Conservation (phyloP, 805 yeast species). For the Yamadazyma ubonensis region DNA sequence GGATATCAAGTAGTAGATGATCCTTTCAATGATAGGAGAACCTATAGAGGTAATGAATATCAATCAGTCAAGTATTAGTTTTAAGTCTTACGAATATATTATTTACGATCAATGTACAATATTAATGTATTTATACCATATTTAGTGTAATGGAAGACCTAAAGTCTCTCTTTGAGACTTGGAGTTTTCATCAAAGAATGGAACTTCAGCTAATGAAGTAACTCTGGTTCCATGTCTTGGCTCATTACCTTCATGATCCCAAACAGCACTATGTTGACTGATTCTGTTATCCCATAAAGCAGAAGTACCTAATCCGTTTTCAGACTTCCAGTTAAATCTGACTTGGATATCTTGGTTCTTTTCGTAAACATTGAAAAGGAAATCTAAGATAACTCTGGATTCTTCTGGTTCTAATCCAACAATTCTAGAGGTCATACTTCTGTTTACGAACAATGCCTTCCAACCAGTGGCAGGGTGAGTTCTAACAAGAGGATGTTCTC, state of each 20-base stretch:
- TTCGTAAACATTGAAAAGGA: slow-evolving; percentile 47
- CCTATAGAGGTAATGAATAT: slow-evolving; percentile 11
- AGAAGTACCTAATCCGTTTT: slow-evolving; percentile 45
- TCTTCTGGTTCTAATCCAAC: slow-evolving; percentile 54
- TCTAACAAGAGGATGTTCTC: slow-evolving; percentile 61
- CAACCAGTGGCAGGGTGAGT: slow-evolving; percentile 67
- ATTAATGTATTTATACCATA: not conserved
- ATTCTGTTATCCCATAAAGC: slow-evolving; percentile 63
- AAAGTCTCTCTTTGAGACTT: slow-evolving; percentile 54
- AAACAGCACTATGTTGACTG: slow-evolving; percentile 53
- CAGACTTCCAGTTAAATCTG: slow-evolving; percentile 50
- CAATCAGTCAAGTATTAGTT: not conserved
- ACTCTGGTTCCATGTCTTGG: slow-evolving; percentile 54
- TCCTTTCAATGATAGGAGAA: slow-evolving; percentile 10
- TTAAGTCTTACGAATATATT: too few relatives aligned
- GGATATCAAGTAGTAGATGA: slow-evolving; percentile 13
- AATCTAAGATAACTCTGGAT: slow-evolving; percentile 46
- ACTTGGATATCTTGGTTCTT: slow-evolving; percentile 56
- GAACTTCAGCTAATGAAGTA: slow-evolving; percentile 51
- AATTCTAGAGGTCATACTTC: slow-evolving; percentile 50
- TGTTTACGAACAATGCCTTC: slow-evolving; percentile 56
- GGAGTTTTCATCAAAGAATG: slow-evolving; percentile 49
- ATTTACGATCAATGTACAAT: not conserved
- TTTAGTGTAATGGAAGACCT: slow-evolving; percentile 24
- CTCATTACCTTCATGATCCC: slow-evolving; percentile 46